Evolutionary conservation across 345 rosid species (phyloP).

Genomic region (Eucalyptus regnans): DNA sequence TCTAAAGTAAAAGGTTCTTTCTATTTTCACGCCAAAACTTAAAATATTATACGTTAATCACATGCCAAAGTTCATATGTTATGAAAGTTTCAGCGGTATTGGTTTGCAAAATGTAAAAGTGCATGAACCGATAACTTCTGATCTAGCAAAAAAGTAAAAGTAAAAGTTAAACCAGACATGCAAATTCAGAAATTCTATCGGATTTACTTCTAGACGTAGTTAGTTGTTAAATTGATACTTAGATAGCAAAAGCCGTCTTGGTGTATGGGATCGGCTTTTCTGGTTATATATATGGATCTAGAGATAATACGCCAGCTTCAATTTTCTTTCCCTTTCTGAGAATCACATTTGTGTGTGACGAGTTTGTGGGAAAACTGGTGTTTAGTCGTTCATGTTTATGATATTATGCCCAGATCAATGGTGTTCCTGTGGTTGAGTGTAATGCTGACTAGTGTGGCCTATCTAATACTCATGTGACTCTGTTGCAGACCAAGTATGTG

Average conservation of each 20-base stretch:
- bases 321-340: background rate
- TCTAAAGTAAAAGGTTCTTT: background rate
- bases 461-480: background rate
- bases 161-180: background rate
- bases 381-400: background rate
- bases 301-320: background rate
- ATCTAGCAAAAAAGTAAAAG: background rate
- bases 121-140: background rate
- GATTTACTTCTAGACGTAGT: background rate
- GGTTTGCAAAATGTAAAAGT: background rate
- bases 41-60: background rate
- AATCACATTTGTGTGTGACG: background rate
- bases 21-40: background rate
- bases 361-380: background rate
- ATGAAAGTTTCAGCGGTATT: background rate
- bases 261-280: background rate
- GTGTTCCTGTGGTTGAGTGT: background rate
- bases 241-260: background rate
- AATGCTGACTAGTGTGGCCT: background rate
- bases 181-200: background rate
- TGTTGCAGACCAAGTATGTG: constrained; percentile 90
- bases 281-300: background rate
- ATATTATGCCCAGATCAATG: background rate
- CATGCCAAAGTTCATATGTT: background rate
- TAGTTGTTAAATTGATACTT: background rate